phyloP scores from a whole-genome alignment of 768 basidiomycete genomes.

The Hygrophorus russula region DNA sequence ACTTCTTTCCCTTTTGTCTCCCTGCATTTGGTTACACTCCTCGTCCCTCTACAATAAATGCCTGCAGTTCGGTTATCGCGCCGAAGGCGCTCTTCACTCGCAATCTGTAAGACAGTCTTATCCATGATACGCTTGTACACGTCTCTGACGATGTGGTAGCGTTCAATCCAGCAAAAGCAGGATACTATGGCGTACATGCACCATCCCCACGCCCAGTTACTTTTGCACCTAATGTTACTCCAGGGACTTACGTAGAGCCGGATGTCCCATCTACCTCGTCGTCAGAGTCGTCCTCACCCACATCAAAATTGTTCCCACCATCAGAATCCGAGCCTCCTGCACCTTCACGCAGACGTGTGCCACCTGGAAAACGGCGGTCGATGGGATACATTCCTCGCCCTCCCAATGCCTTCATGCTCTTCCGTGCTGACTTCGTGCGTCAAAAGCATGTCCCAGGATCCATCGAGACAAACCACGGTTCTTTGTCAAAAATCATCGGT shows the following conservation, averaged over 20 bases:
- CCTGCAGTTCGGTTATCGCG: conserved; percentile 24
- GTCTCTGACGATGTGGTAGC: conserved; percentile 6
- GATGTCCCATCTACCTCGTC: conserved; percentile 12
- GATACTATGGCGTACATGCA: conserved; percentile 37
- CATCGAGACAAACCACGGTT: conserved; percentile 70
- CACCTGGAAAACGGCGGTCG: conserved; percentile 50
- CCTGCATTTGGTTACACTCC: conserved; percentile 11
- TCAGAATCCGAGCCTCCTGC: conserved; percentile 29
- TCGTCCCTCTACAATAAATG: conserved; percentile 12
- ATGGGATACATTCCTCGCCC: conserved; percentile 68
- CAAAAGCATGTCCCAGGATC: conserved; percentile 70
- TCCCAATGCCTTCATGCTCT: conserved; percentile 81
- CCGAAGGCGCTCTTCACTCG: conserved; percentile 30
- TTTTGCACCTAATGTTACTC: conserved; percentile 55
- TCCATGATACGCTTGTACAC: not conserved
- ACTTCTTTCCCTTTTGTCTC: conserved; percentile 12
- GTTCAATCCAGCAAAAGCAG: conserved; percentile 34
- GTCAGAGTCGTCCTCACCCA: conserved; percentile 19
- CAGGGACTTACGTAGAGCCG: conserved; percentile 32
- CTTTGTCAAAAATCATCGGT: conserved; percentile 65
- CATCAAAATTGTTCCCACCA: conserved; percentile 42
- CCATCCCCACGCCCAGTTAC: conserved; percentile 39
- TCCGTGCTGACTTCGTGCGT: conserved; percentile 72
- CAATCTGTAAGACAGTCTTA: conserved; percentile 18
- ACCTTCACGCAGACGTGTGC: conserved; percentile 33